These are phyloP conservation scores for Ogataea sp. DNA, from an alignment of 805 yeast species.

Conservation along the genomic window DNA sequence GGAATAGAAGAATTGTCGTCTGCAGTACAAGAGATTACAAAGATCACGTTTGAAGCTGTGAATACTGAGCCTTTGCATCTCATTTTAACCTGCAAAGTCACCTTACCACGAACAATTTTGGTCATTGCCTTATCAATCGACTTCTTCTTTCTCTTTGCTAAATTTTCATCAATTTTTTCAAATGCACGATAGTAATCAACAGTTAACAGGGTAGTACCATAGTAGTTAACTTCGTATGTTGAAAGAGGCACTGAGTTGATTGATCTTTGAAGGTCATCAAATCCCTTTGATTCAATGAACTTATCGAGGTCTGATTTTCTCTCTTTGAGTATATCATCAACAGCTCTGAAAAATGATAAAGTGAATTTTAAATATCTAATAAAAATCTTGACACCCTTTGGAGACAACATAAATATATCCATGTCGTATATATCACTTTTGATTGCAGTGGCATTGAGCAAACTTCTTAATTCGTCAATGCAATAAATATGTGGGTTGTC, in stretches of 20 bases:
- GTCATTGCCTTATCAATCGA: background rate
- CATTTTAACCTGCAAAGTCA: slow-evolving; percentile 10
- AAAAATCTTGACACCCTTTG: slow-evolving; percentile 15
- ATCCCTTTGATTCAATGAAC: slow-evolving; percentile 9
- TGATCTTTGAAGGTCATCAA: slow-evolving; percentile 6
- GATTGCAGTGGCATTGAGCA: background rate
- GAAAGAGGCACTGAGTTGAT: slow-evolving; percentile 8
- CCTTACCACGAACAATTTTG: background rate
- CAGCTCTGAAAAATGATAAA: slow-evolving; percentile 18
- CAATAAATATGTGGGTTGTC: slow-evolving; percentile 23
- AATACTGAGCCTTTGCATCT: slow-evolving; percentile 12
- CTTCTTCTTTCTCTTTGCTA: slow-evolving; percentile 6
- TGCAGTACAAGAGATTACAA: slow-evolving; percentile 3
- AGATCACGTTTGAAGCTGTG: slow-evolving; percentile 15
- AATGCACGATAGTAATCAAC: slow-evolving; percentile 17
- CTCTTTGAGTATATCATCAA: slow-evolving; percentile 8
- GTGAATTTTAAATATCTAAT: slow-evolving; percentile 22
- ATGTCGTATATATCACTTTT: background rate
- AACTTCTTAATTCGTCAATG: slow-evolving; percentile 15
- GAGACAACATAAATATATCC: slow-evolving; percentile 9
- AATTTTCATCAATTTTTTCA: slow-evolving; percentile 13
- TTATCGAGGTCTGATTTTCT: slow-evolving; percentile 3
- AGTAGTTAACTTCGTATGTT: slow-evolving; percentile 14
- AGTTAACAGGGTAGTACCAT: slow-evolving; percentile 15
- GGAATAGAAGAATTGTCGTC: background rate